Evolutionary conservation across 768 basidiomycete species (phyloP).

Genomic region (Tulasnella calospora): DNA sequence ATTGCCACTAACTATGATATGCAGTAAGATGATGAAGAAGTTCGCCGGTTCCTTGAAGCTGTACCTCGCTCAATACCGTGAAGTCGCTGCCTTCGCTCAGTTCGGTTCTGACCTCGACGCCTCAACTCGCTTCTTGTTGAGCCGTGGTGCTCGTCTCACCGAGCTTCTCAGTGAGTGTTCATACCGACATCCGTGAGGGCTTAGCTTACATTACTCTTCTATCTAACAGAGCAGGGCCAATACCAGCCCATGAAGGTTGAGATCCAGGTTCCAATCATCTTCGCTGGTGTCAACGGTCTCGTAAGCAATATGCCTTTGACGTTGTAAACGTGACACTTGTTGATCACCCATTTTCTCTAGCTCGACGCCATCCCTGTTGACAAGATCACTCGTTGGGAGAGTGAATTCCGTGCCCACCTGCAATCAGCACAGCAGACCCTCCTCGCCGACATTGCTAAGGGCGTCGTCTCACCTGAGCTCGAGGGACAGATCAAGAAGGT

Average conservation of each 20-base stretch:
- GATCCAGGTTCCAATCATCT: constrained; percentile 97
- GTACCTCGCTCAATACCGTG: constrained; percentile 99
- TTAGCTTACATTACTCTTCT: constrained; percentile 29
- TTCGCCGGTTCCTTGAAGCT: constrained; percentile 99
- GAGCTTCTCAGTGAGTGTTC: constrained; percentile 76
- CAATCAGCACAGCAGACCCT: constrained; percentile 65
- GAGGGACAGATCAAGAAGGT: constrained; percentile 92
- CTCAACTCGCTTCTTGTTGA: constrained; percentile 96
- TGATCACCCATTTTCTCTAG: constrained; percentile 36
- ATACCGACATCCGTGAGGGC: not conserved
- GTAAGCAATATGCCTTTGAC: constrained; percentile 43
- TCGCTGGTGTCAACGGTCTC: constrained; percentile 99
- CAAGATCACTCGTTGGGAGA: constrained; percentile 89
- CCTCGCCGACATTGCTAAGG: constrained; percentile 78
- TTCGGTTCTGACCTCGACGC: constrained; percentile 99
- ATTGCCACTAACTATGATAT: not conserved
- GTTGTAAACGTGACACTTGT: not conserved
- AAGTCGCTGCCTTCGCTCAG: constrained; percentile 98
- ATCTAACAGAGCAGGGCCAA: constrained; percentile 86
- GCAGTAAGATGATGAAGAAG: constrained; percentile 99
- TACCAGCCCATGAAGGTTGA: constrained; percentile 93
- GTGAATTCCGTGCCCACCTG: constrained; percentile 85
- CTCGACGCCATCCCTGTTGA: constrained; percentile 95
- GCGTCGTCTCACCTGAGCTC: constrained; percentile 80
- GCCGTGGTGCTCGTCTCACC: constrained; percentile 96